phyloP scores from a whole-genome alignment of 441 rosid genomes.

The Pelargonium citronellum region DNA sequence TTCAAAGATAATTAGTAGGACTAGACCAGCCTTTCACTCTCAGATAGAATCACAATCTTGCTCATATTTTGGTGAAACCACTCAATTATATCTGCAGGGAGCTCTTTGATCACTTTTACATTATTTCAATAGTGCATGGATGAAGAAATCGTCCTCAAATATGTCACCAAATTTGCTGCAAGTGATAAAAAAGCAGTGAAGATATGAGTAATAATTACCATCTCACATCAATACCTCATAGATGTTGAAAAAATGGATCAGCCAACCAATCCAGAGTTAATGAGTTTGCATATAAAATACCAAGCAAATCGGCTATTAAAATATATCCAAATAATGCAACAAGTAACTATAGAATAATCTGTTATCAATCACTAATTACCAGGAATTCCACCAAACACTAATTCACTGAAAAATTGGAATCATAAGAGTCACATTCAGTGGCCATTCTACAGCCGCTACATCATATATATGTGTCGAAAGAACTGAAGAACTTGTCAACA shows the following conservation, averaged over 20 bases:
- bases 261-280: background rate
- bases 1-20: conserved; percentile 71
- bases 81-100: conserved; percentile 76
- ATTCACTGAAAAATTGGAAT: conserved; percentile 87
- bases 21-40: conserved; percentile 94
- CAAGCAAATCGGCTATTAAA: background rate
- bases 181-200: conserved; percentile 13
- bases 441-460: conserved; percentile 93
- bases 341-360: background rate
- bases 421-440: conserved; percentile 85
- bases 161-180: conserved; percentile 86
- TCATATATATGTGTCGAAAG: conserved; percentile 69
- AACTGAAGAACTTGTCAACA: conserved; percentile 7
- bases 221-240: background rate
- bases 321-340: background rate
- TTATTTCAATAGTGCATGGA: conserved; percentile 58
- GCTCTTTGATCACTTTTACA: conserved; percentile 67
- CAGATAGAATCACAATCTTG: conserved; percentile 65
- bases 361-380: conserved; percentile 42
- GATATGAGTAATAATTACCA: background rate
- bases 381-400: conserved; percentile 96
- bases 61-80: conserved; percentile 76
- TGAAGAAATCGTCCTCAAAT: conserved; percentile 89
- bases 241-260: background rate
- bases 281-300: background rate